phyloP scores from a whole-genome alignment of 2,329 filamentous ascomycete genomes.

The Aureobasidium sp. region DNA sequence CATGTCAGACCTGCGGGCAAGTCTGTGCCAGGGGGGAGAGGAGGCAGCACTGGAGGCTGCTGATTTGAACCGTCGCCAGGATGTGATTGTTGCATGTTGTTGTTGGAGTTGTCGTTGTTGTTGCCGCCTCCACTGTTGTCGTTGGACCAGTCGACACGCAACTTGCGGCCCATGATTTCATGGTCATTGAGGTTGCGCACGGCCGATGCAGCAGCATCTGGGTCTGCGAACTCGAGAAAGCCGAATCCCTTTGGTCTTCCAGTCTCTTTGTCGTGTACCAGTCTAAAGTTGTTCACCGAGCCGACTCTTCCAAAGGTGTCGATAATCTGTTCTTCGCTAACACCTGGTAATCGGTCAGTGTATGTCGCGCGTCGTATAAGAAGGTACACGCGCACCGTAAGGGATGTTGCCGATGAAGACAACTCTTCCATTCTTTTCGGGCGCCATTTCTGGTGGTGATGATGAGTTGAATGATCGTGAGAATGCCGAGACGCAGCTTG shows the following conservation, averaged over 20 bases:
- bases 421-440: constrained; percentile 67
- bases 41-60: constrained; percentile 57
- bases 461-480: neutral
- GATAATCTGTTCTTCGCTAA: constrained; percentile 92
- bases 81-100: constrained; percentile 13
- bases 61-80: constrained; percentile 36
- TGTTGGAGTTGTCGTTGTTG: constrained; percentile 23
- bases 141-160: constrained; percentile 93
- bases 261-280: constrained; percentile 93
- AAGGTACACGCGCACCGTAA: constrained; percentile 51
- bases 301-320: constrained; percentile 89
- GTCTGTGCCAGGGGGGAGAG: constrained; percentile 77
- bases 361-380: neutral
- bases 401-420: constrained; percentile 82
- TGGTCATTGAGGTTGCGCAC: constrained; percentile 93
- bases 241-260: constrained; percentile 94
- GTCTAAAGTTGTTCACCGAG: constrained; percentile 81
- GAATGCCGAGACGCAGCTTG: neutral
- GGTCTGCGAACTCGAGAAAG: constrained; percentile 91
- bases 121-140: constrained; percentile 64
- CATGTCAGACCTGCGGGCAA: constrained; percentile 75
- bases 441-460: constrained; percentile 35
- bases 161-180: constrained; percentile 89
- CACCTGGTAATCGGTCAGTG: constrained; percentile 47
- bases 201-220: constrained; percentile 84